These are phyloP conservation scores for Cryptosporidium xiaoi DNA, from an alignment of 169 alveolate species.

Conservation along the genomic window DNA sequence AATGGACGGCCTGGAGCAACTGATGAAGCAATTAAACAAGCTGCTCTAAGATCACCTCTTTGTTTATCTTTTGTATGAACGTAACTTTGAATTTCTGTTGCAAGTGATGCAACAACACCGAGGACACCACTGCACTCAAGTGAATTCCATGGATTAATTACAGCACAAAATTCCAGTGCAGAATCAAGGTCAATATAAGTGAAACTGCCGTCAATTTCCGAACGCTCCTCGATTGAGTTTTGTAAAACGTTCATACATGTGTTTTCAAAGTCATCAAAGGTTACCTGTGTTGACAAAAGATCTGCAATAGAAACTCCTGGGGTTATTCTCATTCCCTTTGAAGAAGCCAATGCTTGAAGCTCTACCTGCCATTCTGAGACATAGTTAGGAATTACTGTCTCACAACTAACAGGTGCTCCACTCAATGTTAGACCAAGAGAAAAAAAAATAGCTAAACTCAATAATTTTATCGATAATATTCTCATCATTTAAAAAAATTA, in stretches of 20 bases:
- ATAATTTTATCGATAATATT: too few species aligned
- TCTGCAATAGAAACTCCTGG: not conserved
- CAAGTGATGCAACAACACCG: slow-evolving; percentile 32
- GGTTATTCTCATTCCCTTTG: not conserved
- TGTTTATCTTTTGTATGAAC: not conserved
- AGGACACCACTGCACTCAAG: slow-evolving; percentile 55
- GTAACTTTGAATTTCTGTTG: slow-evolving; percentile 11
- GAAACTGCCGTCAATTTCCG: not conserved
- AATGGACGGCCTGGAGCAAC: slow-evolving; percentile 65
- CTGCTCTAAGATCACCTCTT: slow-evolving; percentile 51
- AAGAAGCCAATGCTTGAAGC: not conserved
- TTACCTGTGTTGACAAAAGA: not conserved
- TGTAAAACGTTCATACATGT: slow-evolving; percentile 16
- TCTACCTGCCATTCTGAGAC: slow-evolving; percentile 17
- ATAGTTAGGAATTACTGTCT: not conserved
- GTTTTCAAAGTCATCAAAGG: slow-evolving; percentile 8
- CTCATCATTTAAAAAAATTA: too few species aligned
- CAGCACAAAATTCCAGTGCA: slow-evolving; percentile 44
- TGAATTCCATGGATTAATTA: slow-evolving; percentile 66
- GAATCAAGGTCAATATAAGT: not conserved
- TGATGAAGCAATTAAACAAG: slow-evolving; percentile 31
- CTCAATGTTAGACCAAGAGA: too few species aligned
- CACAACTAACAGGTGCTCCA: too few species aligned
- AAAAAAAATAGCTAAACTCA: not conserved
- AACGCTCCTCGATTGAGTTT: not conserved